Base-by-base conservation (phyloP, 2,329 filamentous ascomycete species). In the Colletotrichum siamense region DNA sequence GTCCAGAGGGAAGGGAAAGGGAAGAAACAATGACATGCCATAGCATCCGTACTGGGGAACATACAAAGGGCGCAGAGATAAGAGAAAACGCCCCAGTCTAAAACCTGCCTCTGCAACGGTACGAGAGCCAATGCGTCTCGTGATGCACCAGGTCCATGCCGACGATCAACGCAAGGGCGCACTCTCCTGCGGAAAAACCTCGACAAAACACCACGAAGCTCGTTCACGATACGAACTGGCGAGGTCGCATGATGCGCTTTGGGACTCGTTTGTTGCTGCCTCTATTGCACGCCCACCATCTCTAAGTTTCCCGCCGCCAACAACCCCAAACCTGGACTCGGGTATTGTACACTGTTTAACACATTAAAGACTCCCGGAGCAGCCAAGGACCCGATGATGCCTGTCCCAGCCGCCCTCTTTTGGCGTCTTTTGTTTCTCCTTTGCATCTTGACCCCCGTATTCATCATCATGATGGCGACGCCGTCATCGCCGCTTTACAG, bases 401-500 rank as follows among this genome's bases (percentile, higher is more conserved):
- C 52, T 30, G 59, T 39, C 59, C 34, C 32, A 52, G 71, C 70
- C 59, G 65, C 32, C 49, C 22, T 61, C 49, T 69, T 24, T 39
- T 30, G 44, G 44, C 18, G 64, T 72, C 69, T 64, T 69, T 65
- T 15, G 8, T 34, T 22, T 22, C 62, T 62, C 16, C 64, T 69
- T 22, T 18, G 34, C 70, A 22, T 52, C 30, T 34, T 26, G 18
- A 26, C 10, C 32, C 30, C 36, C 44, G 15, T 64, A 24, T 73
- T 52, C 68, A 18, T 61, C 74, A 39, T 34, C 59, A 36, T 69
- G 44, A 26, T n/a, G 30, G 22, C 34, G 34, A 26, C 24, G 26
- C 28, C 18, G 24, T 59, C 12, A 18, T 28, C 36, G n/a, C 36
- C 28, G 10, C 70, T 39, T 72, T 74, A 98, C 87, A 98, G 89